Percentiles rank a stretch among this genome's conserved stretches.
These are phyloP conservation scores for Naganishia vaughanmartiniae DNA, from an alignment of 768 basidiomycete species.

Conservation along the genomic window DNA sequence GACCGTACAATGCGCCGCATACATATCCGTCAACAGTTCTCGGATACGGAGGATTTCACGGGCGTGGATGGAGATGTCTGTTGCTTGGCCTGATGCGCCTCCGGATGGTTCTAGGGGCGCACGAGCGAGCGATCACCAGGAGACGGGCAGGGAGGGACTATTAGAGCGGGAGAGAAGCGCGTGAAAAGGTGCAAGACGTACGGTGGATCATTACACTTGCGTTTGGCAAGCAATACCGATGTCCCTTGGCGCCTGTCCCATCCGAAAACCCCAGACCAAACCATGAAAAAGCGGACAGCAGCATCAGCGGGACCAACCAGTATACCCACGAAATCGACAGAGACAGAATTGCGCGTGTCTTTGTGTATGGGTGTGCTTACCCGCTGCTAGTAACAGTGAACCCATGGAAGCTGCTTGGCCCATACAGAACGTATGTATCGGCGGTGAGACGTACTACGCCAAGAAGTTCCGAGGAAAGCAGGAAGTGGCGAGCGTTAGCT, in stretches of 20 bases:
- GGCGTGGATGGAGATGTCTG: conserved; percentile 96
- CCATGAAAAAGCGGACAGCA: no score
- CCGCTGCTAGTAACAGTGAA: conserved; percentile 79
- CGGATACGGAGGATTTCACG: conserved; percentile 90
- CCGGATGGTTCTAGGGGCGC: conserved; percentile 80
- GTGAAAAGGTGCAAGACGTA: conserved; percentile 53
- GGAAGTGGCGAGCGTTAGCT: no score
- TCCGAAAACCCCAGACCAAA: no score
- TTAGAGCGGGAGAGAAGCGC: not conserved
- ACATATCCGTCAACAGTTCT: conserved; percentile 77
- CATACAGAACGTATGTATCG: conserved; percentile 94
- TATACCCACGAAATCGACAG: no score
- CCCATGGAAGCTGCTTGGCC: conserved; percentile 97
- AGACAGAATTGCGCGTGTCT: no score
- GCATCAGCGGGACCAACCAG: no score
- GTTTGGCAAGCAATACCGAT: conserved; percentile 86
- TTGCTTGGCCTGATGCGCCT: conserved; percentile 90
- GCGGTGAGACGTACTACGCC: conserved; percentile 79
- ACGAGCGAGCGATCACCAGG: no score
- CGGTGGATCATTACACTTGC: conserved; percentile 99
- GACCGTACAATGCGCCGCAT: conserved; percentile 77
- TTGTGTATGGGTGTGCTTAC: no score
- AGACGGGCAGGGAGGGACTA: conserved; percentile 9
- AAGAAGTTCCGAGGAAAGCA: not conserved
- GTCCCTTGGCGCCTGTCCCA: conserved; percentile 77